Base-by-base conservation (phyloP, 169 alveolate genomes). In the Plasmodium gaboni region DNA sequence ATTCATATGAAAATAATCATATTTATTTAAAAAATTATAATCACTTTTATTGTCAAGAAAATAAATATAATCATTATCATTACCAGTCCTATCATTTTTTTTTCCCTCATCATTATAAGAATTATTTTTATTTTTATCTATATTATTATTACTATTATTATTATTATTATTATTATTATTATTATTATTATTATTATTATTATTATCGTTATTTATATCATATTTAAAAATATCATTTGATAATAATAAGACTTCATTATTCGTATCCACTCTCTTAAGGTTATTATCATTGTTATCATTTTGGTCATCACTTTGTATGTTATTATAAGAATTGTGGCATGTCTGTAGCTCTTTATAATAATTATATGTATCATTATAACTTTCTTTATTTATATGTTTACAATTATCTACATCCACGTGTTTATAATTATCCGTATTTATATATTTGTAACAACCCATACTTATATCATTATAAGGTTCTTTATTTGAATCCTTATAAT, bases 1-100 rank as follows among this genome's bases (percentile, higher is more conserved):
- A n/a, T 61, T 42, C 50, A 69, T 70, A 46, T 59, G 42, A n/a
- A 53, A 68, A 10, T 70, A 42, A n/a, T 83, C 91, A 15, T 55
- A 19, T 9, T 26, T 57, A 12, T 48, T 50, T 38, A 67, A 15
- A n/a, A 69, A 63, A 28, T 59, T 28, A 15, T 51, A 50, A 9
- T 57, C 44, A 32, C 10, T 46, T 24, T 4, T 51, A n/a, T 48
- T 38, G 19, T 28, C 67, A 28, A 32, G 53, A 22, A 28, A 9
- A 53, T 83, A 55, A 13, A 48, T 59, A 26, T 32, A 28, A 26
- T 38, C 22, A 32, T 38, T 12, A 26, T 65, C 42, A n/a, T 65
- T 65, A 38, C 42, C 0, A 65, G 5, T 28, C 3, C 15, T 65
- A 5, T 13, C 7, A 26, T 38, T 65, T n/a, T n/a, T 26, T n/a